phyloP scores from a whole-genome alignment of 352 stramenopile species.

The Pythium phragmiticola region DNA sequence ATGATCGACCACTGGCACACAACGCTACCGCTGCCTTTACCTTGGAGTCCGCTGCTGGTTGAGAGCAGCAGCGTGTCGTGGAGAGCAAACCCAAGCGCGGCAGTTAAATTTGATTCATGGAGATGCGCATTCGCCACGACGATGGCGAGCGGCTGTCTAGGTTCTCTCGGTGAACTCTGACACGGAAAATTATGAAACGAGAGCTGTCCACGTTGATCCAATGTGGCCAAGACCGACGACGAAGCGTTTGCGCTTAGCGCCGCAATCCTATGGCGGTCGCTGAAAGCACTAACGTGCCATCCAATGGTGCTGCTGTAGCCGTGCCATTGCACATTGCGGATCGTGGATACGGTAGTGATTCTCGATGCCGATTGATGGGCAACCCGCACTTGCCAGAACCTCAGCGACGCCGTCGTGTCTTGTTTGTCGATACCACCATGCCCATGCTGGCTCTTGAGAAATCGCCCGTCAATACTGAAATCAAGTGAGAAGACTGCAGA shows the following conservation, averaged over 20 bases:
- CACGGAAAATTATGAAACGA: conserved; percentile 24
- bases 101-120: neutral
- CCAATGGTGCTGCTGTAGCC: conserved; percentile 41
- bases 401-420: conserved; percentile 14
- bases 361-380: conserved; percentile 42
- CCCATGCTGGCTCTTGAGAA: conserved; percentile 59
- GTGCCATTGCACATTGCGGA: conserved; percentile 31
- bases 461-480: conserved; percentile 60
- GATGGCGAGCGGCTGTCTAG: conserved; percentile 7
- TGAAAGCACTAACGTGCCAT: conserved; percentile 35
- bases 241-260: conserved; percentile 15
- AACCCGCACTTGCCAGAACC: conserved; percentile 61
- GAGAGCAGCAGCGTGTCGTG: conserved; percentile 60
- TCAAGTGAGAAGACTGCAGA: conserved; percentile 40
- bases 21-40: conserved; percentile 29
- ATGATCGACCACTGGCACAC: conserved; percentile 62
- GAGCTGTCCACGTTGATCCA: conserved; percentile 25
- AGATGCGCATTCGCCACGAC: conserved; percentile 25
- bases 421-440: neutral
- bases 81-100: conserved; percentile 44
- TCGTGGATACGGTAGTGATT: conserved; percentile 38
- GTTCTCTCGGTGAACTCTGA: neutral
- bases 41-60: conserved; percentile 30
- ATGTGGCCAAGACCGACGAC: conserved; percentile 17
- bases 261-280: neutral